Evolutionary conservation across 1,284 basidiomycete genomes (phyloP).

Genomic region (Laetiporus sulphureus): DNA sequence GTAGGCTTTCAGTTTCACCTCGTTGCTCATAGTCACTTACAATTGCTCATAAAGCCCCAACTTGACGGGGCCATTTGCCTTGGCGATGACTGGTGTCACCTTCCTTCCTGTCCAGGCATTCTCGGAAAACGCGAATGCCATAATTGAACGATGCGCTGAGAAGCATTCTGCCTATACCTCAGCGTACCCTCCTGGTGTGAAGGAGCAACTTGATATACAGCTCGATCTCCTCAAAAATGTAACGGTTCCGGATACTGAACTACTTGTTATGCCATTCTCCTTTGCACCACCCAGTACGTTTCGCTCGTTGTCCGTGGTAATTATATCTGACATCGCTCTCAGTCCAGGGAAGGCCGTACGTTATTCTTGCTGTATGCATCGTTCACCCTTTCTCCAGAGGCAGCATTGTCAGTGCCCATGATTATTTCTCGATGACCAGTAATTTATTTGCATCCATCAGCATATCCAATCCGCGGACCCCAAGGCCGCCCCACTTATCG

Average conservation of each 20-base stretch:
- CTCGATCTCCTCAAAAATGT: not conserved
- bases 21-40: not conserved
- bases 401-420: conserved; percentile 24
- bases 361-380: not conserved
- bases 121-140: not conserved
- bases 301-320: not conserved
- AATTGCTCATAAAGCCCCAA: not conserved
- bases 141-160: not conserved
- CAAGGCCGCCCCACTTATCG: conserved; percentile 28
- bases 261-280: not conserved
- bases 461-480: conserved; percentile 32
- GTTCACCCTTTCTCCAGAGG: conserved; percentile 27
- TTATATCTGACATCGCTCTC: not conserved
- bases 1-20: too few species aligned
- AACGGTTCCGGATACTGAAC: not conserved
- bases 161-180: not conserved
- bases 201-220: not conserved
- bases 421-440: not conserved
- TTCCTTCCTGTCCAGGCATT: not conserved
- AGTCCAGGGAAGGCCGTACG: not conserved
- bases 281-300: not conserved
- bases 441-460: too few species aligned
- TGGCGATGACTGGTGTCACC: not conserved
- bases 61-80: not conserved
- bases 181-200: not conserved